phyloP scores from a whole-genome alignment of 352 stramenopile genomes.

The Globisporangium spinosum region DNA sequence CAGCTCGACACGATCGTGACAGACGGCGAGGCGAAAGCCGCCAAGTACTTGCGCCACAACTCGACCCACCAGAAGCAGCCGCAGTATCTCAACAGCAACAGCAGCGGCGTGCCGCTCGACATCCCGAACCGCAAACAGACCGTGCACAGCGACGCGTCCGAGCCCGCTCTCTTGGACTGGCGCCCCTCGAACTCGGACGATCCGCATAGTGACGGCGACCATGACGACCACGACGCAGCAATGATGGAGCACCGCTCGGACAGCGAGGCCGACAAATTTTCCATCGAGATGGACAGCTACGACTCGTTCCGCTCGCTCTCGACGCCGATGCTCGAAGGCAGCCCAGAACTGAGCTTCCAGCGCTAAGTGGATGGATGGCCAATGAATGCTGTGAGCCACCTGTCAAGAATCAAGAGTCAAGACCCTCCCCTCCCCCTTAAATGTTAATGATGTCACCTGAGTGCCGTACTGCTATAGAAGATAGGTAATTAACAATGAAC shows the following conservation, averaged over 20 bases:
- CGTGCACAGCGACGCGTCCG: slow-evolving; percentile 15
- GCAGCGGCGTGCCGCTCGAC: neutral
- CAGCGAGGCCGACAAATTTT: slow-evolving; percentile 20
- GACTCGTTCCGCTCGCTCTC: slow-evolving; percentile 50
- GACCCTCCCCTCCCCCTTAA: neutral
- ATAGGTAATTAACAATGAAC: slow-evolving; percentile 2
- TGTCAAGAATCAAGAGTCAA: neutral
- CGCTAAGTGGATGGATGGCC: slow-evolving; percentile 1
- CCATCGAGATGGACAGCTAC: slow-evolving; percentile 50
- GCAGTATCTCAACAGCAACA: neutral
- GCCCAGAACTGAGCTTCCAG: slow-evolving; percentile 16
- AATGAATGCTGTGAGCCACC: neutral
- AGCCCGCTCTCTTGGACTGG: slow-evolving; percentile 18
- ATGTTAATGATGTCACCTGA: neutral
- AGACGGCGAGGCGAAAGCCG: slow-evolving; percentile 21
- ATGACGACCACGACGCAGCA: neutral
- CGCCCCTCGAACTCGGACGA: slow-evolving; percentile 13
- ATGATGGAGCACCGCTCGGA: slow-evolving; percentile 13
- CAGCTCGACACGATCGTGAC: slow-evolving; percentile 34
- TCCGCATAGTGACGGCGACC: slow-evolving; percentile 9
- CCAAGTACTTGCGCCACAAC: slow-evolving; percentile 16
- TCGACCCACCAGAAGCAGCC: neutral
- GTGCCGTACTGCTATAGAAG: neutral
- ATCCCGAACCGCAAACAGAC: slow-evolving; percentile 13
- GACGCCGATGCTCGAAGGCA: slow-evolving; percentile 35